Conservation (phyloP, 345 rosid species). For the sweet orange (Citrus sinensis) region DVS_A1.0 CM039165.1:35301001-35301500, state of each 20-base stretch:
- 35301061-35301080: conserved; percentile 79
- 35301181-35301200: background rate
- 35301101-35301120: conserved; percentile 73
- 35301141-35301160: background rate
- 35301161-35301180: no score
- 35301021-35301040: background rate
- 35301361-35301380: background rate
- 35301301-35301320: conserved; percentile 40
- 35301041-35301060: conserved; percentile 69
- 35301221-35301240: background rate
- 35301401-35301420: conserved; percentile 97
- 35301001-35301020: background rate
- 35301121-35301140: conserved; percentile 92
- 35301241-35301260: background rate
- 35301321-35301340: background rate
- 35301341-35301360: background rate
- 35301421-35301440: conserved; percentile 86
- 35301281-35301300: conserved; percentile 97
- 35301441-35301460: conserved; percentile 83
- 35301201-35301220: background rate
- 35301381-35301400: background rate
- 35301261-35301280: conserved; percentile 99
- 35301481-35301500: conserved; percentile 98
- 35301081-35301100: conserved; percentile 67
- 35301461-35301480: conserved; percentile 90